Percentiles rank a stretch among this genome's conserved stretches.
These are phyloP conservation scores for Arthrobotrys iridis DNA, from an alignment of 2,329 filamentous ascomycete genomes.

Conservation along the genomic window DNA sequence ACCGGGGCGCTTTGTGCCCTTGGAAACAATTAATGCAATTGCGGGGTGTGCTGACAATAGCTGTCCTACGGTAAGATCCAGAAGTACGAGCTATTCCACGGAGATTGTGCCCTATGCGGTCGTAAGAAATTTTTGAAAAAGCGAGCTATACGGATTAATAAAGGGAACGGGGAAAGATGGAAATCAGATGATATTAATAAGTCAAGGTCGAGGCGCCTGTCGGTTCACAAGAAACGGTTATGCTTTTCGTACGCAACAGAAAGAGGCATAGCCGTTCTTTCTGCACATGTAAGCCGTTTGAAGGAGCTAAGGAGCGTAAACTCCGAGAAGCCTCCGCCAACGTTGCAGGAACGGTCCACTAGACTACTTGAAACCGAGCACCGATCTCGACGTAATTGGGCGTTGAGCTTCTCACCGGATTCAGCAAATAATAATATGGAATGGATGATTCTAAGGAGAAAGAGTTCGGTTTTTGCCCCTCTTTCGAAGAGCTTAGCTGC, in stretches of 20 bases:
- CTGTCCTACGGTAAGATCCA: not conserved
- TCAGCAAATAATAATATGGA: not conserved
- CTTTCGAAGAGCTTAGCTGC: not conserved
- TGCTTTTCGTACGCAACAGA: slow-evolving; percentile 17
- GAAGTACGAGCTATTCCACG: not conserved
- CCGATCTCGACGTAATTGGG: slow-evolving; percentile 24
- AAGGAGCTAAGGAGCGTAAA: slow-evolving; percentile 44
- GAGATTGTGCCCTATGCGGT: slow-evolving; percentile 1
- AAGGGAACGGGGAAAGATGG: slow-evolving; percentile 1
- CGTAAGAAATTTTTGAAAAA: not conserved
- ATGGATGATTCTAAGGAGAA: not conserved
- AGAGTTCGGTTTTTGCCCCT: not conserved
- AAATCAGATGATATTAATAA: slow-evolving; percentile 19
- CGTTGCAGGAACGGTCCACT: slow-evolving; percentile 17
- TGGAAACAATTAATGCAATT: not conserved
- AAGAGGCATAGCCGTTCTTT: not conserved
- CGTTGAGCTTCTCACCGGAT: slow-evolving; percentile 13
- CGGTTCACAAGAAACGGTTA: slow-evolving; percentile 6
- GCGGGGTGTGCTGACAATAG: slow-evolving; percentile 13
- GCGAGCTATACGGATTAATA: not conserved
- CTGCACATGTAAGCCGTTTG: slow-evolving; percentile 24
- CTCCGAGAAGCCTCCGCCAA: slow-evolving; percentile 38
- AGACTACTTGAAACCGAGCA: slow-evolving; percentile 26
- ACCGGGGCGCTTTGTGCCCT: not conserved
- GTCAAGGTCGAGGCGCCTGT: slow-evolving; percentile 6